phyloP scores from a whole-genome alignment of 805 yeast genomes.

The Zygosaccharomyces rouxii region DNA sequence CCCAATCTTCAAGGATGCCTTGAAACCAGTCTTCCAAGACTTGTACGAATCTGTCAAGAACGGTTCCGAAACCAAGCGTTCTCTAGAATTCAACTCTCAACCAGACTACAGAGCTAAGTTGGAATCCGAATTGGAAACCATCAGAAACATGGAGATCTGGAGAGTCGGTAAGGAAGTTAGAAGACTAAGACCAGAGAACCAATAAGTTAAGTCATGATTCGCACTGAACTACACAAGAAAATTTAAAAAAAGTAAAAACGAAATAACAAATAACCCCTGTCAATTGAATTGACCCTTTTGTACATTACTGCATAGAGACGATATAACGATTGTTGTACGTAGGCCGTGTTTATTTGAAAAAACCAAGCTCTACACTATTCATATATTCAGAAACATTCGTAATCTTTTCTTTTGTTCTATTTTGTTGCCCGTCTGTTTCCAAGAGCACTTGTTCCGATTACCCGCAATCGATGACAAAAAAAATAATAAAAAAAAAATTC shows the following conservation, averaged over 20 bases:
- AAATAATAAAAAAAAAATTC: background rate
- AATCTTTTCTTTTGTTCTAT: background rate
- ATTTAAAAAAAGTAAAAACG: background rate
- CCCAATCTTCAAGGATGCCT: constrained; percentile 97
- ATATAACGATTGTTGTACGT: constrained; percentile 6
- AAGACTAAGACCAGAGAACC: constrained; percentile 99
- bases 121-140: constrained; percentile 86
- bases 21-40: constrained; percentile 97
- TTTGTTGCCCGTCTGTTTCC: background rate
- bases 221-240: background rate
- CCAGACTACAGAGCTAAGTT: constrained; percentile 95
- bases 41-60: constrained; percentile 91
- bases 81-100: constrained; percentile 97
- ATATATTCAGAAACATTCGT: background rate
- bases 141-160: constrained; percentile 99
- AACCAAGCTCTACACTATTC: background rate
- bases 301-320: constrained; percentile 14
- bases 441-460: background rate
- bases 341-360: constrained; percentile 6
- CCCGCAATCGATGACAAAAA: background rate
- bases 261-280: constrained; percentile 12
- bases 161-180: constrained; percentile 99
- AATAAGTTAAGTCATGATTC: constrained; percentile 42
- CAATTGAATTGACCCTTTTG: constrained; percentile 32
- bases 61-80: constrained; percentile 97